Conservation (phyloP, 345 rosid species). For the Linum trigynum region DNA sequence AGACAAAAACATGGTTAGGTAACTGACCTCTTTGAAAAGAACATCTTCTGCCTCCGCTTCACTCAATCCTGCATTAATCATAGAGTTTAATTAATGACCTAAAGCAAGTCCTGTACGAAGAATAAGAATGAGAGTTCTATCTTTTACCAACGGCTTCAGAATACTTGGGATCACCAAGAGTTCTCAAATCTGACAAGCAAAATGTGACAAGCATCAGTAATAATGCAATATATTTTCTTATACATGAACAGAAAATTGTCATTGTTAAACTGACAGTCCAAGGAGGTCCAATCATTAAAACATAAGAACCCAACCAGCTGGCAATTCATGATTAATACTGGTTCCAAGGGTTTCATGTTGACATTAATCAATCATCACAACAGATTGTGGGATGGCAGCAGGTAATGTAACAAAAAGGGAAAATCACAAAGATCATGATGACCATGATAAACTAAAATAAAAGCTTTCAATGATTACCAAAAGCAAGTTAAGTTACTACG, state of each 20-base stretch:
- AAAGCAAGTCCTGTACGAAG: background rate
- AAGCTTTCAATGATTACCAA: background rate
- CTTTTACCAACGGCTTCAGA: slow-evolving; percentile 70
- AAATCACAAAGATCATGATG: background rate
- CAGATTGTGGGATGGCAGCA: background rate
- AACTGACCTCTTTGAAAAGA: slow-evolving; percentile 69
- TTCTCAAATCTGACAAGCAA: slow-evolving; percentile 49
- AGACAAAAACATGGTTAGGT: background rate
- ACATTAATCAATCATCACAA: background rate
- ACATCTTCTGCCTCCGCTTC: slow-evolving; percentile 80
- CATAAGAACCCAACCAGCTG: background rate
- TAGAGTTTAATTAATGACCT: background rate
- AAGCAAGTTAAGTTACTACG: background rate
- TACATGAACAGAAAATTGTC: too few species aligned
- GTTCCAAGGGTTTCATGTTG: background rate
- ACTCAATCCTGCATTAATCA: slow-evolving; percentile 47
- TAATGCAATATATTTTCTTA: background rate
- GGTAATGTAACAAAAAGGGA: background rate
- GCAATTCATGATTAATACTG: background rate
- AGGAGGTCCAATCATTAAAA: too few species aligned
- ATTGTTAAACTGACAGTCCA: too few species aligned
- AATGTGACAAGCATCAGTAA: background rate
- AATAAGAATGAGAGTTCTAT: background rate
- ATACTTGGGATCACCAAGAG: slow-evolving; percentile 51
- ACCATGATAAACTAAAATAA: too few species aligned